phyloP scores from a whole-genome alignment of 768 basidiomycete species.

The Austroboletus eburneus region DNA sequence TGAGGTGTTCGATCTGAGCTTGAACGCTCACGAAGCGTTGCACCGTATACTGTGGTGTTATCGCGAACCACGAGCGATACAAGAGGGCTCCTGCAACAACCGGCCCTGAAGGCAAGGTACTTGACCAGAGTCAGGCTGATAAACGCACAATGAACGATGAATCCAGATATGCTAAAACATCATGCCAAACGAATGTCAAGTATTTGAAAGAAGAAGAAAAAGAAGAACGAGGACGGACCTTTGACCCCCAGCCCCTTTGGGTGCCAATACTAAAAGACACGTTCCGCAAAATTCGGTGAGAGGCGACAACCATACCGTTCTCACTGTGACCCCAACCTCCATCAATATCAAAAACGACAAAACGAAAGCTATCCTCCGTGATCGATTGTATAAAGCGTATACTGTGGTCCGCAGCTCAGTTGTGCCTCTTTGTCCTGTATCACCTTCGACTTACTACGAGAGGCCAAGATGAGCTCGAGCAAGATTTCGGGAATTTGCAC shows the following conservation, averaged over 20 bases:
- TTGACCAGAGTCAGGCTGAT: conserved; percentile 18
- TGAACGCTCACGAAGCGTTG: conserved; percentile 6
- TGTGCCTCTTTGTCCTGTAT: not conserved
- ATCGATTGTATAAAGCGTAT: conserved; percentile 20
- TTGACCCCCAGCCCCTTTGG: not conserved
- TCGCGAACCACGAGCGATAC: conserved; percentile 19
- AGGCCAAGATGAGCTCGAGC: conserved; percentile 19
- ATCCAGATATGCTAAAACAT: conserved; percentile 11
- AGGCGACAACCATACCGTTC: not conserved
- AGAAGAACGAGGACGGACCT: not conserved
- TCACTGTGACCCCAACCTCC: not conserved
- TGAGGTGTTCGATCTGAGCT: not conserved
- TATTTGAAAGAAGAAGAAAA: not conserved
- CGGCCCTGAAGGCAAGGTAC: conserved; percentile 12
- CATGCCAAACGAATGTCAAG: not conserved
- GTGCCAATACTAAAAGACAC: conserved; percentile 8
- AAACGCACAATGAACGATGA: conserved; percentile 13
- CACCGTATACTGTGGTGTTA: conserved; percentile 7
- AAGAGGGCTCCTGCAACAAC: conserved; percentile 16
- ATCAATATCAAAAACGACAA: not conserved
- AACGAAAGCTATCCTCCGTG: conserved; percentile 8
- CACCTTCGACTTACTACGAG: conserved; percentile 10
- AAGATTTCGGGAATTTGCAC: conserved; percentile 7
- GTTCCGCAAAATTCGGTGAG: not conserved
- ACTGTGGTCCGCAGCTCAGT: conserved; percentile 6